Percentiles rank a stretch among this genome's conserved stretches.
Evolutionary conservation across 805 yeast genomes (phyloP).

Genomic region (Huiozyma sinensis): DNA sequence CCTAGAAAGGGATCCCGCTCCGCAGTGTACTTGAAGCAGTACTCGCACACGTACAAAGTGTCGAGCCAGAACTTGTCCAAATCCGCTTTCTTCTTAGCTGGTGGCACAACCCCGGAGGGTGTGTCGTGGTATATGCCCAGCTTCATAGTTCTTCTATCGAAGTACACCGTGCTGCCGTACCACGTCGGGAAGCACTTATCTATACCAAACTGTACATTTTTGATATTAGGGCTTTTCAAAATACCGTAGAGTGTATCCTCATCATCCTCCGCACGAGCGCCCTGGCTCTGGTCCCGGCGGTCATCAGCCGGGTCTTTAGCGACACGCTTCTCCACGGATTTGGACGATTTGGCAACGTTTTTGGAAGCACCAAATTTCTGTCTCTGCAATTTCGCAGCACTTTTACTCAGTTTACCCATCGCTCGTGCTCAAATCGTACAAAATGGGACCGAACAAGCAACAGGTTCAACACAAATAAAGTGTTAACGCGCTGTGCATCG

Average conservation of each 20-base stretch:
- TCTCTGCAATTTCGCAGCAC: too few species aligned
- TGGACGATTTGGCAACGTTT: too few species aligned
- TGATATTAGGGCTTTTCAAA: constrained; percentile 51
- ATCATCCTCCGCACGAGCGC: too few species aligned
- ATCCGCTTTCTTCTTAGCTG: neutral
- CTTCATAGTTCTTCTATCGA: constrained; percentile 27
- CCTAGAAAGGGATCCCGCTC: constrained; percentile 31
- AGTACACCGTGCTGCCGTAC: constrained; percentile 81
- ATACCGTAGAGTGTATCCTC: constrained; percentile 40
- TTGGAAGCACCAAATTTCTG: too few species aligned
- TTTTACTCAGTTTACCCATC: too few species aligned
- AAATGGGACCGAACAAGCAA: too few species aligned
- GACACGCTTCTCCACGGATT: too few species aligned
- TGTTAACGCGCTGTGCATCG: too few species aligned
- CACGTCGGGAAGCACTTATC: constrained; percentile 62
- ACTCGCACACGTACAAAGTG: constrained; percentile 60
- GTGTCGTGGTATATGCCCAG: constrained; percentile 5
- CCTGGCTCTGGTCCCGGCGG: too few species aligned
- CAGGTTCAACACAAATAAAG: too few species aligned
- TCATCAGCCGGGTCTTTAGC: too few species aligned
- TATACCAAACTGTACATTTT: constrained; percentile 52
- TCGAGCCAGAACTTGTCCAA: constrained; percentile 26
- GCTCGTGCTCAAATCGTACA: too few species aligned
- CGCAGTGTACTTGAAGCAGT: constrained; percentile 74
- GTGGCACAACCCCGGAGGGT: neutral